A percentile compares a stretch with the other conserved stretches of the same genome.
Conservation (phyloP, 805 yeast genomes). For the Phaffomyces antillensis region DNA sequence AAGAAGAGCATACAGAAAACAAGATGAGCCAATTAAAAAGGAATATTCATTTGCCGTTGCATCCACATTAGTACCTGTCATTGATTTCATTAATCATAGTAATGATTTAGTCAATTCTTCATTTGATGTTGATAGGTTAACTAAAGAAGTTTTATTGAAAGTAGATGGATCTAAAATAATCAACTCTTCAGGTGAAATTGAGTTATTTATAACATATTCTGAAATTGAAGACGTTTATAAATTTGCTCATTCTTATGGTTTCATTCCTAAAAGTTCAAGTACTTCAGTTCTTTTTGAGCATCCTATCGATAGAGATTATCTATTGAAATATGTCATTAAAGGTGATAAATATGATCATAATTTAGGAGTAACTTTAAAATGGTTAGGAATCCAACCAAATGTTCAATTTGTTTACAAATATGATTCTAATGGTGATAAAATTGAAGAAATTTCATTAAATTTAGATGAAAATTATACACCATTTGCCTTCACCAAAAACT, state of each 20-base stretch:
- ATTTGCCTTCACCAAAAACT: slow-evolving; percentile 24
- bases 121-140: slow-evolving; percentile 50
- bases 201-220: slow-evolving; percentile 39
- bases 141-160: slow-evolving; percentile 36
- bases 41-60: slow-evolving; percentile 38
- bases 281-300: slow-evolving; percentile 25
- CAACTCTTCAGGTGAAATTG: slow-evolving; percentile 16
- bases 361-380: slow-evolving; percentile 25
- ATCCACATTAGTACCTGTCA: slow-evolving; percentile 54
- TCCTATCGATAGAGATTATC: slow-evolving; percentile 24
- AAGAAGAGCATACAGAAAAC: slow-evolving; percentile 4
- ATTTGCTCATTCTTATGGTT: slow-evolving; percentile 39
- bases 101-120: slow-evolving; percentile 39
- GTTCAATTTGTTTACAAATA: slow-evolving; percentile 30
- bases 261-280: slow-evolving; percentile 29
- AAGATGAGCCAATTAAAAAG: neutral
- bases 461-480: slow-evolving; percentile 28
- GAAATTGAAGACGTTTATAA: slow-evolving; percentile 35
- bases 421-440: slow-evolving; percentile 7
- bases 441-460: slow-evolving; percentile 21
- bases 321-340: slow-evolving; percentile 5
- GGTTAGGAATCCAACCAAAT: slow-evolving; percentile 33
- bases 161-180: slow-evolving; percentile 11
- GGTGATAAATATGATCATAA: slow-evolving; percentile 13
- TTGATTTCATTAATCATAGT: slow-evolving; percentile 64